Evolutionary conservation across 2,329 filamentous ascomycete genomes (phyloP).

Genomic region (Ophiocordyceps australis): DNA sequence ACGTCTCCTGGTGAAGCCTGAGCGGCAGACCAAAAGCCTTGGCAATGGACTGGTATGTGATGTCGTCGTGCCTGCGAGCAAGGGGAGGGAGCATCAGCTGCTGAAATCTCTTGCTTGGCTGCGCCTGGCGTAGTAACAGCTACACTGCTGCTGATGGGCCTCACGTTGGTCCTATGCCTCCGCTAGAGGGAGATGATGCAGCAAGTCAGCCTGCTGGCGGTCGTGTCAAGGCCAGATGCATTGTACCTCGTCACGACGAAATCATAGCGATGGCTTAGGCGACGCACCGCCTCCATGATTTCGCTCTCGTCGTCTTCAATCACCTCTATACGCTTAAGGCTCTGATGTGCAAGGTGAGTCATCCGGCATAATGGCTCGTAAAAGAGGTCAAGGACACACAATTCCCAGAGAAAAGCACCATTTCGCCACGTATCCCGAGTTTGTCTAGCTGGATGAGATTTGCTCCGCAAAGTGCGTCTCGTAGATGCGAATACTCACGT

Average conservation of each 20-base stretch:
- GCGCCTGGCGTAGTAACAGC: neutral
- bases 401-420: conserved; percentile 46
- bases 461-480: too few relatives aligned
- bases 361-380: too few relatives aligned
- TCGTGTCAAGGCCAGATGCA: too few relatives aligned
- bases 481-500: conserved; percentile 5
- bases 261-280: conserved; percentile 83
- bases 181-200: conserved; percentile 29
- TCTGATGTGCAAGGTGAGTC: too few relatives aligned
- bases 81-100: neutral
- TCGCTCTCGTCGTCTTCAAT: conserved; percentile 84
- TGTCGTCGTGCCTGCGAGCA: conserved; percentile 68
- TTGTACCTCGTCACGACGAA: conserved; percentile 69
- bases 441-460: too few relatives aligned
- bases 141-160: conserved; percentile 8
- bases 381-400: too few relatives aligned
- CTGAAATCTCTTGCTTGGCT: neutral
- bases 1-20: conserved; percentile 58
- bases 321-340: conserved; percentile 75
- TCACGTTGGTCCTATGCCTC: conserved; percentile 89
- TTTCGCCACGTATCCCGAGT: conserved; percentile 44
- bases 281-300: conserved; percentile 69
- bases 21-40: conserved; percentile 70
- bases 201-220: neutral
- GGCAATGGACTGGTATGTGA: conserved; percentile 87